A percentile compares a stretch with the other conserved stretches of the same genome.
Conservation (phyloP, 1,284 basidiomycete genomes). For the Clitocybe nebularis region DNA sequence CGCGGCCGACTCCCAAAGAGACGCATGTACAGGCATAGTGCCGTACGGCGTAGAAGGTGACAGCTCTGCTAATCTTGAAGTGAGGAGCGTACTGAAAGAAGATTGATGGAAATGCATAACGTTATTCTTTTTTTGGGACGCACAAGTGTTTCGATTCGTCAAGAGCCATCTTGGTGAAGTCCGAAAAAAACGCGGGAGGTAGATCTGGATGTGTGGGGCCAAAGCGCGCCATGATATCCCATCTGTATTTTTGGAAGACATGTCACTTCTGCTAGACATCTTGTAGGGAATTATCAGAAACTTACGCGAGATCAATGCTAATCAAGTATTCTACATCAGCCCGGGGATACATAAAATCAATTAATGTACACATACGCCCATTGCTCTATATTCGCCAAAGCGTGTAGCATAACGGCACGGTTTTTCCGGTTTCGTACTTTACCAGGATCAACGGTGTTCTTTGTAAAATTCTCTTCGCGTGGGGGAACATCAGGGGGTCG, state of each 20-base stretch:
- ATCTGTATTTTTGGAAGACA: slow-evolving; percentile 46
- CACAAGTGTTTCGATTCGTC: slow-evolving; percentile 84
- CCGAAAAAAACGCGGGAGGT: slow-evolving; percentile 74
- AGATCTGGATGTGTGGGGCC: slow-evolving; percentile 57
- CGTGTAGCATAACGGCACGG: slow-evolving; percentile 80
- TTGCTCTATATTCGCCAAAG: slow-evolving; percentile 87
- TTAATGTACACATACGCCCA: slow-evolving; percentile 67
- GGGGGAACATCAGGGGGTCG: slow-evolving; percentile 68
- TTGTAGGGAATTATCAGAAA: slow-evolving; percentile 16
- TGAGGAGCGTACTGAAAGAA: slow-evolving; percentile 44
- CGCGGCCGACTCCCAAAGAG: slow-evolving; percentile 79
- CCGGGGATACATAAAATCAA: background rate
- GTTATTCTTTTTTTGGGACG: too few relatives aligned
- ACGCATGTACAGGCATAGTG: slow-evolving; percentile 69
- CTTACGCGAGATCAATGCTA: slow-evolving; percentile 74
- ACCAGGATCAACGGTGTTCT: slow-evolving; percentile 59
- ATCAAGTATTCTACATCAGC: too few relatives aligned
- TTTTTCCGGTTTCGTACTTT: slow-evolving; percentile 65
- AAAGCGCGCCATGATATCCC: slow-evolving; percentile 84
- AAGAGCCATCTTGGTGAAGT: slow-evolving; percentile 78
- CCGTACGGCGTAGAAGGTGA: slow-evolving; percentile 75
- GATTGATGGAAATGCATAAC: background rate
- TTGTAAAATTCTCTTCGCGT: slow-evolving; percentile 48
- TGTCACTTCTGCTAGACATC: too few relatives aligned
- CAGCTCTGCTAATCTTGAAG: slow-evolving; percentile 56